phyloP scores from a whole-genome alignment of 345 rosid species.

The Physaria fendleri region DNA sequence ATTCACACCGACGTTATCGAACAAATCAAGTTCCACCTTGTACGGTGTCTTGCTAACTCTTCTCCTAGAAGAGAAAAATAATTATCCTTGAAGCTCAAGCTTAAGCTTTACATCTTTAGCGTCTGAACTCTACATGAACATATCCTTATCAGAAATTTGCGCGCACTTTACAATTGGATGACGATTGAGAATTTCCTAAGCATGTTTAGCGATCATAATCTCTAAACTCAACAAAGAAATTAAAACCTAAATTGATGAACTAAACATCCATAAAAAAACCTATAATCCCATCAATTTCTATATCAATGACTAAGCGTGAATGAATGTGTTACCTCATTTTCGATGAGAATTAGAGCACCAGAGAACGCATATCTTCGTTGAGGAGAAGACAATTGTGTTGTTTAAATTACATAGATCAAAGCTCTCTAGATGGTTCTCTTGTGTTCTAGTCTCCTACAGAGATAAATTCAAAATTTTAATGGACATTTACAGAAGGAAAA shows the following conservation, averaged over 20 bases:
- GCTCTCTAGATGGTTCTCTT: constrained; percentile 11
- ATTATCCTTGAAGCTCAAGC: constrained; percentile 53
- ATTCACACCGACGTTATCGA: constrained; percentile 40
- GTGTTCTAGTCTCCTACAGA: constrained; percentile 4
- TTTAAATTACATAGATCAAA: not conserved
- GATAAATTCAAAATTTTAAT: not conserved
- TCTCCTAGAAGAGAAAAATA: constrained; percentile 43
- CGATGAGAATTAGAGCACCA: not conserved
- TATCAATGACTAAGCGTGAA: not conserved
- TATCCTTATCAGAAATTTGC: constrained; percentile 42
- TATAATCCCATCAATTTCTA: not conserved
- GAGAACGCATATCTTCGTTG: not conserved
- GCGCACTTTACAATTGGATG: constrained; percentile 62
- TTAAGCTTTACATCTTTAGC: constrained; percentile 50
- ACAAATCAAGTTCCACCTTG: constrained; percentile 42
- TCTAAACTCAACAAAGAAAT: not conserved
- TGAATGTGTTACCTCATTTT: no score
- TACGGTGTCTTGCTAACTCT: constrained; percentile 42
- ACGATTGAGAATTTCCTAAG: constrained; percentile 27
- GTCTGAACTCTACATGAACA: constrained; percentile 47
- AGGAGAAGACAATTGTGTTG: not conserved
- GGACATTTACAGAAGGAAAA: not conserved
- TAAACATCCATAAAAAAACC: no score
- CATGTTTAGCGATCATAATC: not conserved
- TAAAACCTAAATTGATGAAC: not conserved